Evolutionary conservation across 2,329 filamentous ascomycete species (phyloP).

Genomic region (Xylariaceae sp.): DNA sequence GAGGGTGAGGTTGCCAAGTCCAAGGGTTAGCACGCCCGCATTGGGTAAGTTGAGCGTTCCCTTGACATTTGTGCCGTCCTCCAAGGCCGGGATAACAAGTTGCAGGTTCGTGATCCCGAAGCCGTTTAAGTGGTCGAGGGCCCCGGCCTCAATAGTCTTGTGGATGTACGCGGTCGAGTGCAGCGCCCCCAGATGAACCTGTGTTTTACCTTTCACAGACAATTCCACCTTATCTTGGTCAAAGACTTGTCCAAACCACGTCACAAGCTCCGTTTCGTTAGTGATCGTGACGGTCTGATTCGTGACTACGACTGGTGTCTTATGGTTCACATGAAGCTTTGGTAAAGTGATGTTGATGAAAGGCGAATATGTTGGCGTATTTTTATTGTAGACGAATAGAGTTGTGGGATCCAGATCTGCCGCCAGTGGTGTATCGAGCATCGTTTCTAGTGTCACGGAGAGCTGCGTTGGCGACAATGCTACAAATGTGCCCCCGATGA

Average conservation of each 20-base stretch:
- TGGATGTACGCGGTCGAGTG: conserved; percentile 47
- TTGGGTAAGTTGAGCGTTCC: conserved; percentile 55
- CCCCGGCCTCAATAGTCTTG: conserved; percentile 49
- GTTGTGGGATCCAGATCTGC: conserved; percentile 48
- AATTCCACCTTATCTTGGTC: conserved; percentile 46
- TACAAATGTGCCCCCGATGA: conserved; percentile 46
- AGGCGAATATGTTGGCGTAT: conserved; percentile 40
- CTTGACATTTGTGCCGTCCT: conserved; percentile 51
- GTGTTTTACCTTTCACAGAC: conserved; percentile 47
- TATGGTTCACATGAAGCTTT: conserved; percentile 43
- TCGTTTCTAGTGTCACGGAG: conserved; percentile 47
- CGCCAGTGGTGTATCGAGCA: conserved; percentile 47
- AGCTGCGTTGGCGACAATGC: conserved; percentile 44
- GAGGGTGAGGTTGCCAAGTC: conserved; percentile 54
- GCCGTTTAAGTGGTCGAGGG: conserved; percentile 49
- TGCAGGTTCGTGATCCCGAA: conserved; percentile 47
- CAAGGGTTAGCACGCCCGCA: conserved; percentile 50
- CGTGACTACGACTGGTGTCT: conserved; percentile 45
- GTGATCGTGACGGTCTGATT: conserved; percentile 46
- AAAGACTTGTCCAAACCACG: conserved; percentile 50
- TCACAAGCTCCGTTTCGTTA: conserved; percentile 49
- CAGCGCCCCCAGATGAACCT: conserved; percentile 49
- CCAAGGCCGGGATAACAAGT: conserved; percentile 46
- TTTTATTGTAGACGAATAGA: conserved; percentile 51
- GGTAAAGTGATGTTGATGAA: conserved; percentile 45